Percentiles rank a stretch among this genome's conserved stretches.
phyloP scores from a whole-genome alignment of 345 rosid genomes.

The Aquilaria malaccensis region DNA sequence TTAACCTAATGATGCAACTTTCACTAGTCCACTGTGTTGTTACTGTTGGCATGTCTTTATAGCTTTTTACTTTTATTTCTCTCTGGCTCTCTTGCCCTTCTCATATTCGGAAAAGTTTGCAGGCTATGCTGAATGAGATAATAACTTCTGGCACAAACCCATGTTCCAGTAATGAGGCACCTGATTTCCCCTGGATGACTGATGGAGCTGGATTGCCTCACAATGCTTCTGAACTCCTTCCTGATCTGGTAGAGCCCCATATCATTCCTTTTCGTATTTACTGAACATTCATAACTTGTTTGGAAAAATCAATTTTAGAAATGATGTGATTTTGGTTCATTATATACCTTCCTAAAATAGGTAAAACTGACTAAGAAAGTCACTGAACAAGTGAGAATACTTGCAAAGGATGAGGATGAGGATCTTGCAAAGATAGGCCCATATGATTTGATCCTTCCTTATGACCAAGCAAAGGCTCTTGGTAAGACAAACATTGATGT shows the following conservation, averaged over 20 bases:
- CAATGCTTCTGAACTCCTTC: slow-evolving; percentile 63
- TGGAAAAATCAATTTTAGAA: no score
- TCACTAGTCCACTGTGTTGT: background rate
- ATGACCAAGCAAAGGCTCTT: slow-evolving; percentile 96
- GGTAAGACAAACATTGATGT: slow-evolving; percentile 87
- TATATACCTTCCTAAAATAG: slow-evolving; percentile 28
- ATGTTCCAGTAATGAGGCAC: slow-evolving; percentile 32
- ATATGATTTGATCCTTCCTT: slow-evolving; percentile 60
- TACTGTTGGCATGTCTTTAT: no score
- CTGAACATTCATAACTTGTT: background rate
- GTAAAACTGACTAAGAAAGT: slow-evolving; percentile 73
- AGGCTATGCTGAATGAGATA: slow-evolving; percentile 83
- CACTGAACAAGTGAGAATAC: slow-evolving; percentile 77
- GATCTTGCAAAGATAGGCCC: slow-evolving; percentile 54
- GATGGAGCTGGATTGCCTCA: slow-evolving; percentile 90
- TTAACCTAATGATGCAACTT: background rate
- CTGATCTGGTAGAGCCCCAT: slow-evolving; percentile 41
- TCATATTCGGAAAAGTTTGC: slow-evolving; percentile 5
- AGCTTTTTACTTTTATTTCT: background rate
- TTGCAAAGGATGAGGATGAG: slow-evolving; percentile 81
- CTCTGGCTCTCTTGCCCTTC: background rate
- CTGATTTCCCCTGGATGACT: slow-evolving; percentile 77
- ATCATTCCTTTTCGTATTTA: no score
- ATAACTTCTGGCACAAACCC: slow-evolving; percentile 51
- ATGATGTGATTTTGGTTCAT: background rate